These are phyloP conservation scores for Colletotrichum lentis DNA, from an alignment of 2,329 filamentous ascomycete genomes.

Conservation along the genomic window DNA sequence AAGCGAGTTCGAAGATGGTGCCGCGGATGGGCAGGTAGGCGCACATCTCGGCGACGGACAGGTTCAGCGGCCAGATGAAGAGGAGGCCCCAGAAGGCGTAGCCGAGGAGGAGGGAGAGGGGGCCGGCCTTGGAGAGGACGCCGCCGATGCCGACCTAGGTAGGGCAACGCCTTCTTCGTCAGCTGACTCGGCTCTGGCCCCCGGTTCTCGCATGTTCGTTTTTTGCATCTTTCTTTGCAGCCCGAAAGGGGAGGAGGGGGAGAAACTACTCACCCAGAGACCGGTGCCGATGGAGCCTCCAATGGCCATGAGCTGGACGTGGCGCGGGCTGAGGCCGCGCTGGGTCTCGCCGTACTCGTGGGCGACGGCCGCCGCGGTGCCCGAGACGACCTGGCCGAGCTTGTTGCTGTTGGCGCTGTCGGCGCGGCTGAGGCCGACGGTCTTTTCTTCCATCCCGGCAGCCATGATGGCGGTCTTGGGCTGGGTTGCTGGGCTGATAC, in stretches of 20 bases:
- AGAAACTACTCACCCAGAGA: slow-evolving; percentile 52
- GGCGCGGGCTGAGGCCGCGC: slow-evolving; percentile 50
- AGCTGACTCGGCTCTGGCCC: too few species aligned
- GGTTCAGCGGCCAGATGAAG: slow-evolving; percentile 55
- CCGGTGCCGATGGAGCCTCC: slow-evolving; percentile 58
- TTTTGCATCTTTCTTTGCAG: too few species aligned
- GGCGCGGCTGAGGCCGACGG: slow-evolving; percentile 33
- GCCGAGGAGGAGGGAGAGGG: slow-evolving; percentile 55
- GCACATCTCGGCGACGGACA: slow-evolving; percentile 65
- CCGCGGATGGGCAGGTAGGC: slow-evolving; percentile 63
- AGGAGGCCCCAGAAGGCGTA: slow-evolving; percentile 56
- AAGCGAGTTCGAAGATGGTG: slow-evolving; percentile 63
- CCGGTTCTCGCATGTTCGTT: too few species aligned
- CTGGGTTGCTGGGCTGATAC: too few species aligned
- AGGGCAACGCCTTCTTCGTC: too few species aligned
- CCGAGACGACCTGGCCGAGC: slow-evolving; percentile 34
- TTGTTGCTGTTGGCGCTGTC: slow-evolving; percentile 35
- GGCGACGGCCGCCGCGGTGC: slow-evolving; percentile 25
- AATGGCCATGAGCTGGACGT: slow-evolving; percentile 60
- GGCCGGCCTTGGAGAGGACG: slow-evolving; percentile 53
- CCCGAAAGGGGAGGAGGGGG: too few species aligned
- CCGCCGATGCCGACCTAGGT: slow-evolving; percentile 53
- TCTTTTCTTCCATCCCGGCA: slow-evolving; percentile 33
- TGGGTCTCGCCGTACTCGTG: slow-evolving; percentile 46
- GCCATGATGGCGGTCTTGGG: slow-evolving; percentile 26